Percentiles rank a stretch among this genome's conserved stretches.
These are phyloP conservation scores for Teratosphaeria zuluensis DNA, from an alignment of 2,329 filamentous ascomycete genomes.

Conservation along the genomic window DNA sequence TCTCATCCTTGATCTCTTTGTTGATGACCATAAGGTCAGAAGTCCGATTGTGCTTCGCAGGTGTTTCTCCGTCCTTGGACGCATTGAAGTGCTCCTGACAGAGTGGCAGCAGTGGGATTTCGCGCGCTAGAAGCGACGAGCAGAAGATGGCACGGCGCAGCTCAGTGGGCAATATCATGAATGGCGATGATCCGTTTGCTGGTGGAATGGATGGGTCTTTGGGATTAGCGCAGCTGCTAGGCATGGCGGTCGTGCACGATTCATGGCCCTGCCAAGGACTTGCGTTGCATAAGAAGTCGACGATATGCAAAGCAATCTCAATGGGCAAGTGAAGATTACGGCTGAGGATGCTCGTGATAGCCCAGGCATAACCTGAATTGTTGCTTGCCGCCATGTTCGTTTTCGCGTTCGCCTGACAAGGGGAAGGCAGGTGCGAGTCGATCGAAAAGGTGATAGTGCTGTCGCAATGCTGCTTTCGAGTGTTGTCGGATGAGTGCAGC, in stretches of 20 bases:
- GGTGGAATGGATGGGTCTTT: constrained; percentile 4
- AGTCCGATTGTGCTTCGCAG: constrained; percentile 8
- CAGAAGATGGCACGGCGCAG: constrained; percentile 13
- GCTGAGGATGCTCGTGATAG: neutral
- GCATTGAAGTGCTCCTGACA: constrained; percentile 1
- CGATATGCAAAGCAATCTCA: neutral
- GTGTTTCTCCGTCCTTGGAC: neutral
- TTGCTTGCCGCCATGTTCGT: neutral
- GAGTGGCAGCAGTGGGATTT: constrained; percentile 6
- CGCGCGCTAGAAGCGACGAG: constrained; percentile 6
- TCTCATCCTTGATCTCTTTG: constrained; percentile 12
- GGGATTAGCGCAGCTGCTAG: neutral
- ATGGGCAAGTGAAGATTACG: neutral
- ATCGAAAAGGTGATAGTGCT: neutral
- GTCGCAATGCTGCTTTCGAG: neutral
- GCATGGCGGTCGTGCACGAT: neutral
- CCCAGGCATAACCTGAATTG: neutral
- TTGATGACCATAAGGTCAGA: constrained; percentile 19
- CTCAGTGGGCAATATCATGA: constrained; percentile 13
- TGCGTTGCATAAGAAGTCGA: neutral
- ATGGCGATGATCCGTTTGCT: constrained; percentile 2
- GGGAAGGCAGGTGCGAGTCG: neutral
- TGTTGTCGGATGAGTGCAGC: neutral
- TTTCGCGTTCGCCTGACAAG: neutral
- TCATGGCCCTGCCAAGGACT: neutral